Conservation (phyloP, 768 basidiomycete genomes). For the Mycena albidolilacea region DNA sequence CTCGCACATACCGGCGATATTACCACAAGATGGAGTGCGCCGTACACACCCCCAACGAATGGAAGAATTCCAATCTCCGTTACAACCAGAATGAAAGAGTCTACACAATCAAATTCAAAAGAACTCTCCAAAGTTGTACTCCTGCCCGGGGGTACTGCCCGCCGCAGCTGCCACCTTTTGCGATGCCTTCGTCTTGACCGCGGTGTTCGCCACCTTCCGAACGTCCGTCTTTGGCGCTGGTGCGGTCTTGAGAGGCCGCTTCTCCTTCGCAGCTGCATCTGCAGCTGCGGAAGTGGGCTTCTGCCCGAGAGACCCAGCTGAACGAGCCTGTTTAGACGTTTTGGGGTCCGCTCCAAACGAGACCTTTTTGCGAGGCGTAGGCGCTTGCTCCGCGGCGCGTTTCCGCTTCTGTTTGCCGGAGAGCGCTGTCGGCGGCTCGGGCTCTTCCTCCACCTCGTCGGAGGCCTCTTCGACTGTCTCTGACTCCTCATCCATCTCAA, state of each 20-base stretch:
- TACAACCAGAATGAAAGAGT: not conserved
- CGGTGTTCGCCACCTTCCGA: conserved; percentile 54
- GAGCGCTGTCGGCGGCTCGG: conserved; percentile 45
- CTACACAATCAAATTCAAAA: conserved; percentile 51
- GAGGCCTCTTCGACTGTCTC: conserved; percentile 55
- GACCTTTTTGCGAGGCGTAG: conserved; percentile 66
- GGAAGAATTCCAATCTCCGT: conserved; percentile 26
- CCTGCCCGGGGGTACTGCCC: conserved; percentile 50
- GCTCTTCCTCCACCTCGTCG: conserved; percentile 56
- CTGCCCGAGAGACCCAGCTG: conserved; percentile 29
- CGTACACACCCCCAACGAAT: not conserved
- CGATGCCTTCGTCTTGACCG: conserved; percentile 46
- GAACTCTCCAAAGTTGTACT: conserved; percentile 74
- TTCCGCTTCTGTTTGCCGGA: conserved; percentile 65
- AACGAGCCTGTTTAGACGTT: conserved; percentile 38
- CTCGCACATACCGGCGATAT: too few relatives aligned
- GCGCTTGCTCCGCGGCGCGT: conserved; percentile 48
- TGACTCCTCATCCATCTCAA: conserved; percentile 53
- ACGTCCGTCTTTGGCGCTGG: conserved; percentile 39
- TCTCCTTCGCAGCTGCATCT: conserved; percentile 41
- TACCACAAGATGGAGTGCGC: not conserved
- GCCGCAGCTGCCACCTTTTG: conserved; percentile 41
- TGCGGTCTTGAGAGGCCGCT: conserved; percentile 44
- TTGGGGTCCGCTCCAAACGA: conserved; percentile 58
- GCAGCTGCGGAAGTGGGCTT: conserved; percentile 17